Conservation (phyloP, 225 moss, liverwort and hornwort genomes). For the Ulota crispa region DNA sequence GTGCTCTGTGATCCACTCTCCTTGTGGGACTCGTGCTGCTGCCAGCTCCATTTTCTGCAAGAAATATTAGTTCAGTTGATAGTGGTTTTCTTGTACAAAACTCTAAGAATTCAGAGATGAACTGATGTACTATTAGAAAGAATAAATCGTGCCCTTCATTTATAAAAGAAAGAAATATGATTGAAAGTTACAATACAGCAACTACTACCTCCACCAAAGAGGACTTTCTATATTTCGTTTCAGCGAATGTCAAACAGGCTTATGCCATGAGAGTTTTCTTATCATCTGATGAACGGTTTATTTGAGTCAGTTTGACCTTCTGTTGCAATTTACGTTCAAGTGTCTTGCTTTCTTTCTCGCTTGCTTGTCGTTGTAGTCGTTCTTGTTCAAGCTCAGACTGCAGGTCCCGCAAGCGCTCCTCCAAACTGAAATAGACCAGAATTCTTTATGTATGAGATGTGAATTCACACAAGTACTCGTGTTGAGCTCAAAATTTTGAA, state of each 20-base stretch:
- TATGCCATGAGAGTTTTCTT: not conserved
- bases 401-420: constrained; percentile 28
- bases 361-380: constrained; percentile 36
- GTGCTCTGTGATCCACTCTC: constrained; percentile 58
- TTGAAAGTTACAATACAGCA: not conserved
- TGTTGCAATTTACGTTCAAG: constrained; percentile 40
- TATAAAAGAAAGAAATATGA: not conserved
- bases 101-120: not conserved
- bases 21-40: constrained; percentile 49
- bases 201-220: too few relatives aligned
- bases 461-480: not conserved
- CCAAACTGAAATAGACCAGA: constrained; percentile 26
- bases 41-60: constrained; percentile 55
- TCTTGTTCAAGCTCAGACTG: constrained; percentile 45
- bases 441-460: not conserved
- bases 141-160: not conserved
- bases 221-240: not conserved
- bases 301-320: constrained; percentile 36
- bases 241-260: not conserved
- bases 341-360: constrained; percentile 32
- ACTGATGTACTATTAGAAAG: not conserved
- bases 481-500: not conserved
- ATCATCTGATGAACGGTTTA: not conserved
- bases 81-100: not conserved
- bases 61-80: not conserved